These are phyloP conservation scores for Rhodamnia rubescens DNA, from an alignment of 345 rosid genomes.

Conservation along the genomic window DNA sequence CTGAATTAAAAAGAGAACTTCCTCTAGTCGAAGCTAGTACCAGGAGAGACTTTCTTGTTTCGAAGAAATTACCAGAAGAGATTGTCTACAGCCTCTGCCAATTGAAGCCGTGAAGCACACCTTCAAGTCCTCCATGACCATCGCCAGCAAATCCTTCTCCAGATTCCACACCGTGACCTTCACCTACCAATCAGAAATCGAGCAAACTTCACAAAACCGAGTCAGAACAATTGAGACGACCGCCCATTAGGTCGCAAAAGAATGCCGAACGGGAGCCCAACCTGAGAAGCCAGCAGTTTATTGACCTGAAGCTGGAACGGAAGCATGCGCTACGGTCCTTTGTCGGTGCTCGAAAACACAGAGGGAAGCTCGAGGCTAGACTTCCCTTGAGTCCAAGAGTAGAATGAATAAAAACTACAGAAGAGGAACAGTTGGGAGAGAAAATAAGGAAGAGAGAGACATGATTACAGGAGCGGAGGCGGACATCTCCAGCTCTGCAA, in stretches of 20 bases:
- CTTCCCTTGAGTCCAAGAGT: no score
- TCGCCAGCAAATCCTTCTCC: fast-evolving
- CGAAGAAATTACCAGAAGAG: background rate
- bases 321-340: no score
- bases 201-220: background rate
- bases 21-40: background rate
- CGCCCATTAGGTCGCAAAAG: no score
- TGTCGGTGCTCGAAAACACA: no score
- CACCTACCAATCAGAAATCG: background rate
- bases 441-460: no score
- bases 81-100: background rate
- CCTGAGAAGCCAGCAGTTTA: no score
- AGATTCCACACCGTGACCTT: background rate
- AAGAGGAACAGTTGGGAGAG: background rate
- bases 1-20: background rate
- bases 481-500: no score
- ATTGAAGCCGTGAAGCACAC: background rate
- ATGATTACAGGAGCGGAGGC: no score
- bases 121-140: background rate
- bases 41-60: background rate
- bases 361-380: no score
- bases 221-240: background rate
- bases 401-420: no score
- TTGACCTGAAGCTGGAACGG: no score
- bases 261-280: no score